Percentiles rank a stretch among this genome's conserved stretches.
These are phyloP conservation scores for Xylaria longipes DNA, from an alignment of 495 filamentous ascomycete species.

Conservation along the genomic window DNA sequence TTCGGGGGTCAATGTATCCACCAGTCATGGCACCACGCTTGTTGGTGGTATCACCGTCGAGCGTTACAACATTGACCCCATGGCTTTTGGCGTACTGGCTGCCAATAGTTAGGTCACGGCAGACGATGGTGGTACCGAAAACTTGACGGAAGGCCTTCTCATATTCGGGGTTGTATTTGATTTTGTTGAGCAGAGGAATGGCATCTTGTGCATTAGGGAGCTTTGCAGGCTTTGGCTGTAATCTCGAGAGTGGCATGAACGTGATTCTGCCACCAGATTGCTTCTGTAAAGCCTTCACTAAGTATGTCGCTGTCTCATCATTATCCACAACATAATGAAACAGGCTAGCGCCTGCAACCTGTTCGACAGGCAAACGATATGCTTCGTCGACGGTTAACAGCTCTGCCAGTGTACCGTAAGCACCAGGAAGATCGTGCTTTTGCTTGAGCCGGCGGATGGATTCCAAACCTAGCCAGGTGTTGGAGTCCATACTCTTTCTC, in stretches of 20 bases:
- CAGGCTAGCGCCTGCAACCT: slow-evolving; percentile 88
- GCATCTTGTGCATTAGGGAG: slow-evolving; percentile 88
- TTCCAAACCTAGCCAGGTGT: slow-evolving; percentile 81
- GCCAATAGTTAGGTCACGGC: slow-evolving; percentile 83
- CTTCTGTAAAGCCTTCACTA: slow-evolving; percentile 80
- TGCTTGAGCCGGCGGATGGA: slow-evolving; percentile 80
- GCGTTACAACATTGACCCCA: slow-evolving; percentile 89
- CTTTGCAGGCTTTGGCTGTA: slow-evolving; percentile 70
- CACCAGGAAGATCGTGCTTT: slow-evolving; percentile 78
- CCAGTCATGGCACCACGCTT: slow-evolving; percentile 94
- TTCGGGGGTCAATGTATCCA: slow-evolving; percentile 84
- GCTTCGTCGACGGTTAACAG: slow-evolving; percentile 82
- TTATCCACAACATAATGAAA: slow-evolving; percentile 98
- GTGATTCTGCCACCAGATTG: slow-evolving; percentile 86
- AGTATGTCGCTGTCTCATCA: slow-evolving; percentile 81
- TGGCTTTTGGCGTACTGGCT: slow-evolving; percentile 90
- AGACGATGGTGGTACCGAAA: slow-evolving; percentile 95
- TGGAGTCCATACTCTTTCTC: slow-evolving; percentile 85
- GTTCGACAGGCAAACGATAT: slow-evolving; percentile 89
- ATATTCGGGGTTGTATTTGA: slow-evolving; percentile 77
- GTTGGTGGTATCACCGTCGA: slow-evolving; percentile 90
- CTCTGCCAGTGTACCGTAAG: slow-evolving; percentile 91
- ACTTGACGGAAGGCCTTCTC: slow-evolving; percentile 90
- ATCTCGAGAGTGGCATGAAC: slow-evolving; percentile 88
- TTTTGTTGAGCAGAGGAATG: slow-evolving; percentile 82